Base-by-base conservation (phyloP, 2,329 filamentous ascomycete species). In the Zelopaecilomyces penicillatus region DNA sequence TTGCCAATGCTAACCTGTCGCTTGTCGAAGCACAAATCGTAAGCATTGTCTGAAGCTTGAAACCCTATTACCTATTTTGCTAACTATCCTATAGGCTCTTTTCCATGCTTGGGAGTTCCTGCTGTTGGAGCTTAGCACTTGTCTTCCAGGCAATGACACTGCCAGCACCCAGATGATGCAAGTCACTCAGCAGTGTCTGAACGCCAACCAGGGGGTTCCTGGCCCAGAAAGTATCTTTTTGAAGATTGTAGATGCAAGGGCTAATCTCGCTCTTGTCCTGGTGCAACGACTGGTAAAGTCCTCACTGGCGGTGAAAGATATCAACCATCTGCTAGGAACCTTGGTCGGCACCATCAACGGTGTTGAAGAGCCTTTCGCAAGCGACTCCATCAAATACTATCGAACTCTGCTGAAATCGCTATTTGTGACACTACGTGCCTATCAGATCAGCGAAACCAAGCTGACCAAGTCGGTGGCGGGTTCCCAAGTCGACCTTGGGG, bases 21-120 rank as follows among this genome's bases (percentile, higher is more conserved):
- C 72, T 95, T 31, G 88, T 98, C 31, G 89, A 97, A 62, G 87
- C 91, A 27, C 89, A 98, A 68, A 83, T 93, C 52, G 82, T 87
- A 71, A 66, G 82, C 29, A 28, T 41, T 5, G 5, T 26, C 30
- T 39, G 11, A 4, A 37, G 38, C 28, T 29, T 37, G 5, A 12
- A 34, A 10, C 5, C n/a, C 9, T 4, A 29, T 28, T 8, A 4
- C 5, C 28, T 5, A 11, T 26, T 9, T 5, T 46, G 46, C 46
- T 32, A 37, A 41, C 34, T 5, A 35, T 37, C 7, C 11, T n/a
- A 8, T 56, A 87, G 83, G 78, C 81, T 37, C 77, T 98, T 12
- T 84, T 96, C 51, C 82, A 87, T 55, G 85, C 87, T 44, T 97
- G 91, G 88, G 90, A 94, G 61, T 82, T 87, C 47, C 74, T 98